Evolutionary conservation across 2,329 filamentous ascomycete genomes (phyloP).

Genomic region (Epichloe brachyelytri): DNA sequence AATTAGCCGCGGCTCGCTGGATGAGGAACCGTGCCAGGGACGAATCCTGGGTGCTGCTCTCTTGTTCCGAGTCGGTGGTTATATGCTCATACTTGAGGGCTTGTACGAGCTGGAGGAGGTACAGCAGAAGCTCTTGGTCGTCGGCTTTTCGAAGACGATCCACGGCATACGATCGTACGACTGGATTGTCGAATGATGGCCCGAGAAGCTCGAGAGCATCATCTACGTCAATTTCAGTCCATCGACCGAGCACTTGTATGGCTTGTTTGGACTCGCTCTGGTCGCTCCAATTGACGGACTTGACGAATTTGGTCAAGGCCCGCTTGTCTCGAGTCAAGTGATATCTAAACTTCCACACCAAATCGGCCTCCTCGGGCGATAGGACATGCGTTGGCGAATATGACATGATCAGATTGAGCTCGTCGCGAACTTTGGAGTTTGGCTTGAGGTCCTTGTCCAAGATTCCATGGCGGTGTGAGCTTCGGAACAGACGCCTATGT

Average conservation of each 20-base stretch:
- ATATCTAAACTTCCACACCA: conserved; percentile 96
- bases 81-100: conserved; percentile 88
- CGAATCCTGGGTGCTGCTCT: conserved; percentile 56
- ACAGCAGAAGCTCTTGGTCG: conserved; percentile 81
- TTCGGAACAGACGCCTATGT: conserved; percentile 81
- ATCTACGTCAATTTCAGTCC: conserved; percentile 95
- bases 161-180: conserved; percentile 86
- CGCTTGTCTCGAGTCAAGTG: conserved; percentile 86
- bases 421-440: conserved; percentile 89
- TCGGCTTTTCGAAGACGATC: conserved; percentile 83
- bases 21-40: conserved; percentile 86
- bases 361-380: conserved; percentile 82
- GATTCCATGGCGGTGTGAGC: conserved; percentile 80
- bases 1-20: conserved; percentile 72
- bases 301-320: conserved; percentile 92
- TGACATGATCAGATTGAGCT: conserved; percentile 79
- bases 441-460: conserved; percentile 91
- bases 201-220: conserved; percentile 90
- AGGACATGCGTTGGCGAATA: conserved; percentile 87
- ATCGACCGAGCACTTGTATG: conserved; percentile 77
- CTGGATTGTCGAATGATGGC: conserved; percentile 77
- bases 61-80: conserved; percentile 39
- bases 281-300: conserved; percentile 91
- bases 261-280: conserved; percentile 76
- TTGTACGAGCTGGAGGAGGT: conserved; percentile 87